Base-by-base conservation (phyloP, 441 rosid species). In the Cnidoscolus chayamansa region DNA sequence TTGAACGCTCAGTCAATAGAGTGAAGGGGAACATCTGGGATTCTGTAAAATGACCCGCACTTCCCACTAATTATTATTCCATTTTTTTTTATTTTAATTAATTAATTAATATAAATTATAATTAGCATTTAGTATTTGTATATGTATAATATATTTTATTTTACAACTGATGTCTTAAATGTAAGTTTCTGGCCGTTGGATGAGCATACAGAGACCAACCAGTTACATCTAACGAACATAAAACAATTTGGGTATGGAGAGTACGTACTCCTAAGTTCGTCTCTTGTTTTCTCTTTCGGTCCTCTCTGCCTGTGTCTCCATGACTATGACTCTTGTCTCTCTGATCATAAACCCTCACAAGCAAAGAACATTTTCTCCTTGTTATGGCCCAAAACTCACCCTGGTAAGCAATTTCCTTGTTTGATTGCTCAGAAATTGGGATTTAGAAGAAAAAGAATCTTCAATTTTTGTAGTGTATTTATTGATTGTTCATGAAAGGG, bases 371-470 rank as follows among this genome's bases (percentile, higher is more conserved):
- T 35, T n/a, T 19, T 11, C 2, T 56, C 20, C 19, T 35, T 47
- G n/a, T 1, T 40, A 10, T 40, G 5, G 32, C 48, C 51, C 19
- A 20, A 55, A 37, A 0, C 10, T 20, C 25, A 13, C 15, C 48
- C 55, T 4, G 58, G 66, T 70, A 59, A 48, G 65, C 66, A 30
- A 2, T 30, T 48, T 48, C 65, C 56, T 13, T 53, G 32, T 13
- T 56, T 56, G 32, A 35, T 8, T 16, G 63, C 64, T 58, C 13
- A 13, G 45, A 67, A 67, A 67, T 31, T 16, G 25, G 25, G 25
- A 25, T 25, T 16, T 7, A 11, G 20, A 7, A 1, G 1, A 15
- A 15, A 15, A 5, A 35, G 17, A 9, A 50, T 10, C 47, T 31
- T 50, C 31, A 15, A 4, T 65, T 10, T 65, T 10, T 59, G 7